Base-by-base conservation (phyloP, 495 filamentous ascomycete genomes). In the Talaromyces borbonicus region DNA sequence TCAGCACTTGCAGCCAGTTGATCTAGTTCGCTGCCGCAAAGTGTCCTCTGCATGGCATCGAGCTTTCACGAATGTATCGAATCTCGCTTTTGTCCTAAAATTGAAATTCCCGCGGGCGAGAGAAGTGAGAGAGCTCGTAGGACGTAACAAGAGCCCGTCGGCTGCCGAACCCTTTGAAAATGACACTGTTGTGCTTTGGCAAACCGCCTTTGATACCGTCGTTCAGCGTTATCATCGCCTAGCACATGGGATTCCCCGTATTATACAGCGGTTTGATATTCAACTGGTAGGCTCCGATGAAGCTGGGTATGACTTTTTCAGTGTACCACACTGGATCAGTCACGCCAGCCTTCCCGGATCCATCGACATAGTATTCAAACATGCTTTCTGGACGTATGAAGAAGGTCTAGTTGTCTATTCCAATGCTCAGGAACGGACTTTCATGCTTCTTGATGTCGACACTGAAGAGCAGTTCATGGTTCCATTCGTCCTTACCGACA, bases 301-400 rank as follows among this genome's bases (percentile, higher is more conserved):
- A 14, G 47, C 49, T 25, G 38, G 48, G 33, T 24, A 23, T 7
- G 58, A 61, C 32, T 67, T 61, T 41, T 77, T 74, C 46, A 69
- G 65, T 3, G 73, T 82, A 3, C 67, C 66, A 42, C 67, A 72
- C 1, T 84, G 79, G 78, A 67, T 76, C 46, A 69, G 65, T 5
- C 74, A 75, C 53, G 56, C 79, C 5, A 70, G 65, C 45, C 65
- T 67, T 48, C 27, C 57, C 9, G 53, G 55, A 46, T 53, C 59
- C 1, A 60, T 68, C 24, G 62, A 72, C 47, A 64, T 74, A 41
- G 63, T 69, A 61, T 81, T 67, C 61, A 69, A 55, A 20, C 67
- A 84, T 50, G 62, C 77, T 4, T 58, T 69, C 7, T 85, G 81
- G 81, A 74, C 68, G 30, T 76, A 75, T 53, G 77, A 75, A 38